Evolutionary conservation across 768 basidiomycete species (phyloP).

Genomic region (Candolleomyces eurysporus): DNA sequence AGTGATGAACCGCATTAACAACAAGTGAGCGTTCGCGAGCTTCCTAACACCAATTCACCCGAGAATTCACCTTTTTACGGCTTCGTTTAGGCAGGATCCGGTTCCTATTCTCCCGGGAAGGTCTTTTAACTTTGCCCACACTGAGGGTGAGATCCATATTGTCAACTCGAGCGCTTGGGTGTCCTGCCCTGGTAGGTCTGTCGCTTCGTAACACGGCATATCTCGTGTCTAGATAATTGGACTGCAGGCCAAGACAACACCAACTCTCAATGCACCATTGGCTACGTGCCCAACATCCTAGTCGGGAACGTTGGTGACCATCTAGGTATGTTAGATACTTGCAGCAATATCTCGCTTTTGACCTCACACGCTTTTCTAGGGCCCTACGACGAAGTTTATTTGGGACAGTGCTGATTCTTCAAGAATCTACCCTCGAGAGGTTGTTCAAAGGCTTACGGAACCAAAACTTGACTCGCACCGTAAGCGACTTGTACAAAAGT

Average conservation of each 20-base stretch:
- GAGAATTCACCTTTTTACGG: background rate
- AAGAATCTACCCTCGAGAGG: too few species aligned
- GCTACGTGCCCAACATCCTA: conserved; percentile 52
- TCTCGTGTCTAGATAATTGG: background rate
- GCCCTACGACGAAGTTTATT: conserved; percentile 2
- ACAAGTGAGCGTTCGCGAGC: conserved; percentile 20
- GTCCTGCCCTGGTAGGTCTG: conserved; percentile 28
- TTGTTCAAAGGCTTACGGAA: too few species aligned
- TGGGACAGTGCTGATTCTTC: background rate
- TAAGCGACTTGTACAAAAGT: too few species aligned
- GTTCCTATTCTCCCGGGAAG: conserved; percentile 58
- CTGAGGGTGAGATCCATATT: conserved; percentile 54
- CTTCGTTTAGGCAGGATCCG: conserved; percentile 26
- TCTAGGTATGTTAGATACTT: conserved; percentile 21
- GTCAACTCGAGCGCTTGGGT: conserved; percentile 34
- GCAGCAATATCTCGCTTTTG: too few species aligned
- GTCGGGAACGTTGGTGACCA: conserved; percentile 52
- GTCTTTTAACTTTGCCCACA: conserved; percentile 42
- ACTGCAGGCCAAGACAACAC: conserved; percentile 49
- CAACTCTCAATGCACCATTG: conserved; percentile 52
- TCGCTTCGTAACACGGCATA: background rate
- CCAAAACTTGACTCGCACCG: too few species aligned
- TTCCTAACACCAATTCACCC: background rate
- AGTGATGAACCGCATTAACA: conserved; percentile 40
- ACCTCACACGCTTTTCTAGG: background rate